Conservation (phyloP, 106 monocot genomes). For the Agapanthus africanus region DNA sequence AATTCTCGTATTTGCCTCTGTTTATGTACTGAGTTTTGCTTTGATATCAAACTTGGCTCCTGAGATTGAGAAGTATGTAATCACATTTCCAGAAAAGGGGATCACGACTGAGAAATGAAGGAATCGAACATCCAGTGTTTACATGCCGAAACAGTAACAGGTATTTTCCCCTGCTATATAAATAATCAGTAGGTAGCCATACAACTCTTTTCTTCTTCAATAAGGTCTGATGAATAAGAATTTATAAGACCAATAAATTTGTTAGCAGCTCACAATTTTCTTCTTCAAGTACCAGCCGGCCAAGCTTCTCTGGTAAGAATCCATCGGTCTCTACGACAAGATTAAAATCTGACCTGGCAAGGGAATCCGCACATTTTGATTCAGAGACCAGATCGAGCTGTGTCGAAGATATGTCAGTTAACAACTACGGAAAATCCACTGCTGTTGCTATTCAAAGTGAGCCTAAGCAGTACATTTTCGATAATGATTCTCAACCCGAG, state of each 20-base stretch:
- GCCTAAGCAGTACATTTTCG: constrained; percentile 5
- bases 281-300: background rate
- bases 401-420: constrained; percentile 1
- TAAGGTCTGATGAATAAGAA: background rate
- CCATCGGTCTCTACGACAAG: constrained; percentile 4
- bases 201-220: background rate
- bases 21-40: constrained; percentile 6
- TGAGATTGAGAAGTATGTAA: background rate
- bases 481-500: background rate
- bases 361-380: constrained; percentile 5
- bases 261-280: constrained; percentile 9
- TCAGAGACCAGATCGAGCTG: constrained; percentile 4
- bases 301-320: constrained; percentile 14
- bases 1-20: background rate
- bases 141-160: constrained; percentile 1
- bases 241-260: background rate
- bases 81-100: constrained; percentile 5
- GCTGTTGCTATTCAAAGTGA: background rate
- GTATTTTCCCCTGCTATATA: background rate
- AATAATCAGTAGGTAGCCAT: background rate
- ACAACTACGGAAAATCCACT: background rate
- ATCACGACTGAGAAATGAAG: constrained; percentile 5
- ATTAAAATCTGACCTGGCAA: constrained; percentile 8
- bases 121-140: constrained; percentile 3
- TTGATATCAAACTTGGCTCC: background rate